Conservation (phyloP, 108 stramenopile species). For the Schizochytrium sp. region DNA sequence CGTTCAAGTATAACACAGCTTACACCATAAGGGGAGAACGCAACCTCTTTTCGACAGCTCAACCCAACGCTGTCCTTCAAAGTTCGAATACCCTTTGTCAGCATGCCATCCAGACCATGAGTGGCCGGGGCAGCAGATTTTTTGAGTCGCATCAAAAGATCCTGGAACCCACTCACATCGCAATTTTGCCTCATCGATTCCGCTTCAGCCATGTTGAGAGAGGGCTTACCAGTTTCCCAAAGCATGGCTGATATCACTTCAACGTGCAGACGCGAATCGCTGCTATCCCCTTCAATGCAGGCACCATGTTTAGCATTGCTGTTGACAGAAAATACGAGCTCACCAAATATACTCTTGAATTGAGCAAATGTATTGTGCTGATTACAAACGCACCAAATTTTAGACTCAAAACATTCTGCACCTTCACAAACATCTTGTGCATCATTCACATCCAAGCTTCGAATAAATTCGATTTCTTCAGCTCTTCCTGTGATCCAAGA, state of each 20-base stretch:
- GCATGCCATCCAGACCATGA: not conserved
- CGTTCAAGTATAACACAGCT: constrained; percentile 27
- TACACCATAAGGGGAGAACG: constrained; percentile 1
- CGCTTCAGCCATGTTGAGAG: not conserved
- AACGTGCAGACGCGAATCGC: not conserved
- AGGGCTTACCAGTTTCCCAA: not conserved
- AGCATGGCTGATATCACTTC: not conserved
- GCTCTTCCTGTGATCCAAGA: no score
- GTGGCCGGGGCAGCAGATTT: not conserved
- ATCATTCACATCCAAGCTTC: constrained; percentile 67
- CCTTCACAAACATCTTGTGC: not conserved
- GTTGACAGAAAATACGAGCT: not conserved
- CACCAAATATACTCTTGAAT: constrained; percentile 14
- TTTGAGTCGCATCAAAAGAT: not conserved
- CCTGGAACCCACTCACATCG: not conserved
- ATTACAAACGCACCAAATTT: constrained; percentile 37
- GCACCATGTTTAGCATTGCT: not conserved
- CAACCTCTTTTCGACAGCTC: not conserved
- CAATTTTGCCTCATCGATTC: not conserved
- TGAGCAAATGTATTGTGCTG: not conserved
- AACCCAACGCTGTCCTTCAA: not conserved
- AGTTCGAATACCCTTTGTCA: not conserved
- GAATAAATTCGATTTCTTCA: no score
- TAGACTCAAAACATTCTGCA: not conserved
- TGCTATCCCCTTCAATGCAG: not conserved